Base-by-base conservation (phyloP, 169 alveolate species). In the Plasmodium fragile region DNA sequence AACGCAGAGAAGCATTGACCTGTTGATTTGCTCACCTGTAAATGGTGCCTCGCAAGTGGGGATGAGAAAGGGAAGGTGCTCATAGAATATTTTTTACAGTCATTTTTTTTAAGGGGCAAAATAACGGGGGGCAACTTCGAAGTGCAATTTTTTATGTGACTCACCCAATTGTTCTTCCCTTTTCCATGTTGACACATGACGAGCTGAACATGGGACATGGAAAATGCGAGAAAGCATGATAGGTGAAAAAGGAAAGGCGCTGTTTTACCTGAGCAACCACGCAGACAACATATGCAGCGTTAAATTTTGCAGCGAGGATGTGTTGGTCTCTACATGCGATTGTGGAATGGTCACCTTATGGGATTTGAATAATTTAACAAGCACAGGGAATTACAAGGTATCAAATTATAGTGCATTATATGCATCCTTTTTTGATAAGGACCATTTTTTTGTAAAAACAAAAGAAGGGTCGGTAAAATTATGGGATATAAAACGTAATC, bases 401-500 rank as follows among this genome's bases (percentile, higher is more conserved):
- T 82, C 92, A 65, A 69, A 82, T 82, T 52, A 82, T 43, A 69
- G 82, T 41, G 80, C 82, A 34, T n/a, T 82, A 49, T 82, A 82
- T 69, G 72, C 81, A 4, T 28, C 49, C 22, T 13, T 32, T 22
- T 82, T 82, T 65, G 53, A 82, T 69, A 69, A 70, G 39, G 92
- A 82, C 25, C 25, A 59, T 13, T 39, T 82, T 82, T 82, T 65
- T 28, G 92, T 82, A 7, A 82, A 82, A 82, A 82, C 92, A 36
- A 82, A 82, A 65, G 82, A 82, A 82, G 92, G 82, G 16, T 82
- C 82, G 75, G 72, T 82, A 65, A 82, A 69, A 39, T 34, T 82
- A 69, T 82, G 92, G 92, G 45, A 82, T 30, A 13, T 82, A 52
- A 11, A 59, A 1, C 52, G 49, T 36, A 65, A 82, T 22, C 45